Base-by-base conservation (phyloP, 495 filamentous ascomycete species). In the Podospora pseudopauciseta region DNA sequence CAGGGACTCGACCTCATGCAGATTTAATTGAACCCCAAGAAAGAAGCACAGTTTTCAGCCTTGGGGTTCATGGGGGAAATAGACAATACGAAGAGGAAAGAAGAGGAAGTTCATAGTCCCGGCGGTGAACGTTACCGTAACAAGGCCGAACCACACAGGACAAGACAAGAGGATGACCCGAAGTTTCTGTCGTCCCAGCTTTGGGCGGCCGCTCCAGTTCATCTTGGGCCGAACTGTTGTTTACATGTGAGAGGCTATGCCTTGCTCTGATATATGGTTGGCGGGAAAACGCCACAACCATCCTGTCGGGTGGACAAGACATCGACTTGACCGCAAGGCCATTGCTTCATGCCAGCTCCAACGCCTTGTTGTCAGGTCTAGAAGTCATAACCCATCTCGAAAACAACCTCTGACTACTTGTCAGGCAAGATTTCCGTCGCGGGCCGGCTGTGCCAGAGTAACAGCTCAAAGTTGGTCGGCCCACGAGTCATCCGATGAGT, bases 261-360 rank as follows among this genome's bases (percentile, higher is more conserved):
- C 39, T 49, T 49, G 39, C 5, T 49, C 39, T 49, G 39, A 18
- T 16, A 49, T 16, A 2, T 49, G 2, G 9, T 49, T 49, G 59
- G 59, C 26, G 26, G 59, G 23, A 28, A 61, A 61, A 61, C 27
- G 59, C 59, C 59, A 61, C 59, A 61, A 18, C 59, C 59, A 61
- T 18, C 16, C 59, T 61, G 26, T 61, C 59, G 59, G 59, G 5
- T 49, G 39, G 39, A 49, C 39, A 49, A 49, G 39, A 49, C 39
- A 49, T 49, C 39, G 15, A 49, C 39, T 49, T 16, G 39, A 16
- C 39, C 39, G 13, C 39, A 16, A 23, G 23, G 23, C 23, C 23
- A 23, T 23, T 2, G 7, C 7, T 13, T 49, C 39, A 11, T 49
- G 18, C 39, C 15, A 3, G 15, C 13, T 16, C 39, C 15, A 49